A percentile compares a stretch with the other conserved stretches of the same genome.
Evolutionary conservation across 1,139 yeast species (phyloP).

Genomic region (Diutina pseudorugosa): DNA sequence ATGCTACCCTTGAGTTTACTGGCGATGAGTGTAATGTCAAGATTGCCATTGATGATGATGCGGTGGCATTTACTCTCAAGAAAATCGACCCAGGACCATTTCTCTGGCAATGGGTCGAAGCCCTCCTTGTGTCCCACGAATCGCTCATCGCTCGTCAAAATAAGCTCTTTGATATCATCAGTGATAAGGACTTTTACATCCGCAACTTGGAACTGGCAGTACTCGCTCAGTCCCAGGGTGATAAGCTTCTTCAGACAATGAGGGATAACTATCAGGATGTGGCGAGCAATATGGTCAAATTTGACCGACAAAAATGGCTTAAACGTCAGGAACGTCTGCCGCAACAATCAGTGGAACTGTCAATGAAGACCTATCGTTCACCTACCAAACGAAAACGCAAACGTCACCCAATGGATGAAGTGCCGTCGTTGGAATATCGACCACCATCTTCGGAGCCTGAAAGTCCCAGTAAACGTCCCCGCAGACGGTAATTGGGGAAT

Average conservation of each 20-base stretch:
- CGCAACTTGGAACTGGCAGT: not conserved
- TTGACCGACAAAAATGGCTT: not conserved
- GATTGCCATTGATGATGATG: not conserved
- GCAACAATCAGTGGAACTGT: constrained; percentile 9
- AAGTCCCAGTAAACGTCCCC: constrained; percentile 7
- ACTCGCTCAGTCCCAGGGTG: not conserved
- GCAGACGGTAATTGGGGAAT: too few relatives aligned
- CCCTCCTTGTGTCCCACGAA: not conserved
- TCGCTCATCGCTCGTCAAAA: not conserved
- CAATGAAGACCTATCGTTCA: constrained; percentile 10
- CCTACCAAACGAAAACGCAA: constrained; percentile 4
- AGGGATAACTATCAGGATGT: not conserved
- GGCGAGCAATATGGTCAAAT: not conserved
- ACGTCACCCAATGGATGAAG: constrained; percentile 4
- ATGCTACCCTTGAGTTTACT: not conserved
- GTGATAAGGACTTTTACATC: not conserved
- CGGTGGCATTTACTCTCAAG: not conserved
- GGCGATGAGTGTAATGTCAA: not conserved
- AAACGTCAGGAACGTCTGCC: not conserved
- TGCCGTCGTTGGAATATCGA: constrained; percentile 4
- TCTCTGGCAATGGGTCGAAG: not conserved
- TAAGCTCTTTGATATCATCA: not conserved
- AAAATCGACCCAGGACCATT: not conserved
- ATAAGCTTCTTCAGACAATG: not conserved
- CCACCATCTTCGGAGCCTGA: constrained; percentile 8